Base-by-base conservation (phyloP, 176 grass and related monocot genomes). In the Ampelocalamus luodianensis region DNA sequence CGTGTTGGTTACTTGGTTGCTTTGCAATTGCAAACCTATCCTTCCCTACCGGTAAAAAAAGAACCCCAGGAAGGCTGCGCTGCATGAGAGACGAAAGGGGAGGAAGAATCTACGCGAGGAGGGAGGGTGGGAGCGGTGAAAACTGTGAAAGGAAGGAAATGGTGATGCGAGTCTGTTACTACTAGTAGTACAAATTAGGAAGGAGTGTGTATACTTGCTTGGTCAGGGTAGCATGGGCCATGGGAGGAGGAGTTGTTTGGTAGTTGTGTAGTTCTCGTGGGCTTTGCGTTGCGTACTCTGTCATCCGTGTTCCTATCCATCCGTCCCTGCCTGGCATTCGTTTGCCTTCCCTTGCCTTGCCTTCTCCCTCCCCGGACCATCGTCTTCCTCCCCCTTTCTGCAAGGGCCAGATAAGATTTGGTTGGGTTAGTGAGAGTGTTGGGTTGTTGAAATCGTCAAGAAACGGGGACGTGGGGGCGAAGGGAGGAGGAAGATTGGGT, bases 391-490 rank as follows among this genome's bases (percentile, higher is more conserved):
- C 34, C 82, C 70, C 53, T 68, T 40, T 60, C 87, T 29, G 48
- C 76, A 36, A 77, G 50, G 46, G 72, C 83, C 89, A 87, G 89
- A 83, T 74, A 74, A 74, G 89, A 75, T 87, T 87, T 83, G 61
- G n/a, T 27, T 53, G 44, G 48, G 45, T 70, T 70, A 63, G 61
- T 83, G 48, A 6, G 20, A 17, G 50, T 1, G 54, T 5, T 36
- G 82, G 83, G 60, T 82, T 82, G 88, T 68, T 79, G 27, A 79
- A 83, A 34, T 39, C 79, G 23, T 69, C 80, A 79, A 59, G 79
- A 23, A 79, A 87, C 80, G 49, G 59, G 74, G 38, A 34, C 73
- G 74, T 83, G 38, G 79, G 11, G 39, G 29, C 23, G 0, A 87
- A 83, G 79, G 59, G 65, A 86, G 79, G 8, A 24, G 46, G 24